These are phyloP conservation scores for Ganoderma leucocontextum DNA, from an alignment of 1,284 basidiomycete genomes.

Conservation along the genomic window DNA sequence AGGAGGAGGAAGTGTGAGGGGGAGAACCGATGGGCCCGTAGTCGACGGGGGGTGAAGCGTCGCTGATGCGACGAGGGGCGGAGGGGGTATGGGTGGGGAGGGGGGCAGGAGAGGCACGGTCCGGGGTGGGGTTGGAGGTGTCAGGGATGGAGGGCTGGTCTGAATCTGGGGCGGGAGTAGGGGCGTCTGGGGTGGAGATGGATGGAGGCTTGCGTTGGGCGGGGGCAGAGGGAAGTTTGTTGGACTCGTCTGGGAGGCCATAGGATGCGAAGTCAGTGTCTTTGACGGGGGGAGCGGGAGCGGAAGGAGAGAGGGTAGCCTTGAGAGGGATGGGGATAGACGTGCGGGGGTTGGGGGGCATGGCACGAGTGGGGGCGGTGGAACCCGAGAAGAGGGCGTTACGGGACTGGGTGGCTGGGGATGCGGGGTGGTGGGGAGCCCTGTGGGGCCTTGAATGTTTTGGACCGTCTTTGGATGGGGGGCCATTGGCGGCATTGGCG, in stretches of 20 bases:
- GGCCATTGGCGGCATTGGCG: conserved; percentile 55
- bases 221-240: conserved; percentile 56
- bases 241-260: conserved; percentile 62
- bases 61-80: conserved; percentile 48
- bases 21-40: conserved; percentile 84
- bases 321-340: conserved; percentile 74
- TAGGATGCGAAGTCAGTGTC: conserved; percentile 81
- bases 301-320: conserved; percentile 76
- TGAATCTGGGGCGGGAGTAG: conserved; percentile 12
- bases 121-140: conserved; percentile 17
- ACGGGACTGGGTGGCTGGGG: conserved; percentile 40
- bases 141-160: conserved; percentile 26
- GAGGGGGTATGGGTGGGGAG: conserved; percentile 63
- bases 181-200: conserved; percentile 17
- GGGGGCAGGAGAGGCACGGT: conserved; percentile 43
- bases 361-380: conserved; percentile 58
- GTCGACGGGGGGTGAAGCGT: conserved; percentile 50
- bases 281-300: conserved; percentile 79
- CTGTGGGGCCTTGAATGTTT: conserved; percentile 34
- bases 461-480: conserved; percentile 45
- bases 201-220: conserved; percentile 48
- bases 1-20: conserved; percentile 55
- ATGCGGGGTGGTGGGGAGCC: conserved; percentile 31
- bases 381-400: conserved; percentile 61
- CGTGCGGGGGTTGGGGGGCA: conserved; percentile 57